Percentiles rank a stretch among this genome's conserved stretches.
phyloP scores from a whole-genome alignment of 768 basidiomycete genomes.

The Lentinula detonsa region DNA sequence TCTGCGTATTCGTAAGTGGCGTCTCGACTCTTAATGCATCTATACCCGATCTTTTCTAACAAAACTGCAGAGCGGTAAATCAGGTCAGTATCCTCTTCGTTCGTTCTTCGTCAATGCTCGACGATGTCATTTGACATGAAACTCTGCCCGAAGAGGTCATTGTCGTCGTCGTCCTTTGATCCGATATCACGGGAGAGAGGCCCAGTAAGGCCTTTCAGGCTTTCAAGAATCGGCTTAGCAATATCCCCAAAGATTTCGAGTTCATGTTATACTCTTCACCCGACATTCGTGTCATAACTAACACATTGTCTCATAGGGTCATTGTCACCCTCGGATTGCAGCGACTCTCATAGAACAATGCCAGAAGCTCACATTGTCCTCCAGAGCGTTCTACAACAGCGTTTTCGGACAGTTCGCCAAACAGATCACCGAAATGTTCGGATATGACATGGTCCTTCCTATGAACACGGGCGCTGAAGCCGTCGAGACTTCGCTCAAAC shows the following conservation, averaged over 20 bases:
- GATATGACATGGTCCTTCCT: slow-evolving; percentile 92
- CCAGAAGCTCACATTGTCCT: slow-evolving; percentile 86
- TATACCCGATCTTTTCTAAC: slow-evolving; percentile 7
- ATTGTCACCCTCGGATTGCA: slow-evolving; percentile 89
- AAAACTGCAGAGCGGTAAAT: slow-evolving; percentile 65
- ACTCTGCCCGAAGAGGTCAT: not conserved
- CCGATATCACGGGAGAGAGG: not conserved
- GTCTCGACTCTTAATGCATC: not conserved
- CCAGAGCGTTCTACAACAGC: slow-evolving; percentile 94
- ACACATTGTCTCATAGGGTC: slow-evolving; percentile 44
- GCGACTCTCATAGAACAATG: slow-evolving; percentile 79
- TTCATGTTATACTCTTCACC: not conserved
- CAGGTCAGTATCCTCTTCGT: slow-evolving; percentile 46
- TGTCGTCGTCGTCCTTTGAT: not conserved
- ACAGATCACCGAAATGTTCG: slow-evolving; percentile 77
- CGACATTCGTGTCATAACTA: not conserved
- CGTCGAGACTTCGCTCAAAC: slow-evolving; percentile 94
- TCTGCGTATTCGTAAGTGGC: slow-evolving; percentile 87
- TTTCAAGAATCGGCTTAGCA: not conserved
- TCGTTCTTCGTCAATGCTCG: not conserved
- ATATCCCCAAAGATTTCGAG: not conserved
- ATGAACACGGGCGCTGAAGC: slow-evolving; percentile 99
- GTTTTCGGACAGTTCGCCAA: slow-evolving; percentile 88
- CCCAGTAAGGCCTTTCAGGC: slow-evolving; percentile 4
- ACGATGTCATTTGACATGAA: slow-evolving; percentile 7